Evolutionary conservation across 179 eudicot genomes (phyloP).

Genomic region (Pouteria campechiana): DNA sequence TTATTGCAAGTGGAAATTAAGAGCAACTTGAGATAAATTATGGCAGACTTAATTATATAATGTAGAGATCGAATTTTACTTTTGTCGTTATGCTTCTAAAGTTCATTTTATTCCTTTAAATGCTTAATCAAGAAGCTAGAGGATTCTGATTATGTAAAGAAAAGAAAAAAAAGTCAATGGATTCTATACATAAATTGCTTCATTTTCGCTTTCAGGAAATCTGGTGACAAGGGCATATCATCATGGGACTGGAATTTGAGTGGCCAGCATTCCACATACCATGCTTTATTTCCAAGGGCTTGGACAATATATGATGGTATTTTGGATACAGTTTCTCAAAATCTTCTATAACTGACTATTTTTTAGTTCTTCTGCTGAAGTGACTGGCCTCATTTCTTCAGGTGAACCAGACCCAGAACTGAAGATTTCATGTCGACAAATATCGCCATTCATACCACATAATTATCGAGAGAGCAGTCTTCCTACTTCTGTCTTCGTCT

Average conservation of each 20-base stretch:
- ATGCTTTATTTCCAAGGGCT: slow-evolving; percentile 94
- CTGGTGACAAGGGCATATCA: slow-evolving; percentile 69
- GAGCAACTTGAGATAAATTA: too few species aligned
- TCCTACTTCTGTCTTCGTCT: slow-evolving; percentile 90
- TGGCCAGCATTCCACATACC: slow-evolving; percentile 98
- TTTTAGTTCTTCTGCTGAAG: not conserved
- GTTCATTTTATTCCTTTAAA: too few species aligned
- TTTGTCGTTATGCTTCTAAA: too few species aligned
- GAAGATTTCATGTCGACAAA: slow-evolving; percentile 94
- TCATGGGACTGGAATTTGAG: slow-evolving; percentile 99
- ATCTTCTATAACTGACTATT: not conserved
- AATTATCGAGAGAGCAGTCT: slow-evolving; percentile 96
- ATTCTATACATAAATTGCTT: slow-evolving; percentile 5
- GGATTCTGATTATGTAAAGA: too few species aligned
- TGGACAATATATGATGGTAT: slow-evolving; percentile 98
- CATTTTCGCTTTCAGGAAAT: slow-evolving; percentile 39
- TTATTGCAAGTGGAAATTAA: too few species aligned
- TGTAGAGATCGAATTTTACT: too few species aligned
- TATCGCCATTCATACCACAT: slow-evolving; percentile 96
- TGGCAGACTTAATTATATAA: too few species aligned
- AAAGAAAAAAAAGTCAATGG: too few species aligned
- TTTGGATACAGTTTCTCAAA: not conserved
- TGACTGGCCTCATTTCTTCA: slow-evolving; percentile 8
- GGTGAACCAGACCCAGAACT: slow-evolving; percentile 99
- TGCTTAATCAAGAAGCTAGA: too few species aligned